Conservation (phyloP, 2,329 filamentous ascomycete genomes). For the Stagonosporopsis chrysanthemi region DNA sequence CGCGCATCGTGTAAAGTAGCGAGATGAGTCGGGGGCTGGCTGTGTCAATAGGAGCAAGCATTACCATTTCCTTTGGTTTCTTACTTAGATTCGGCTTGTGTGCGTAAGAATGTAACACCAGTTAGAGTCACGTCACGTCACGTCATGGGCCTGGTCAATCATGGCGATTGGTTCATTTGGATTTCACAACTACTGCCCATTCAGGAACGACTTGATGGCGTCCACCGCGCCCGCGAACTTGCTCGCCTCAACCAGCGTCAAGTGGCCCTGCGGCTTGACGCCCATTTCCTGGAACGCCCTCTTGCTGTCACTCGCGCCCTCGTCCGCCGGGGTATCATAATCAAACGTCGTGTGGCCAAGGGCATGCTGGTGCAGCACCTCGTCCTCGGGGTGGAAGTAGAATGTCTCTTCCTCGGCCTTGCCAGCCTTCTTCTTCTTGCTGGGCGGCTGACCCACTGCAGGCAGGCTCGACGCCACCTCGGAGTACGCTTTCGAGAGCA, state of each 20-base stretch:
- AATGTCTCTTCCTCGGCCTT: conserved; percentile 65
- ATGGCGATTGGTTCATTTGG: not conserved
- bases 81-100: conserved; percentile 45
- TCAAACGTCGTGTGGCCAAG: conserved; percentile 73
- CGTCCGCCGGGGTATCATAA: conserved; percentile 79
- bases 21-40: conserved; percentile 14
- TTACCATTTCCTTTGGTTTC: conserved; percentile 41
- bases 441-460: conserved; percentile 49
- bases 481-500: conserved; percentile 89
- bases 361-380: conserved; percentile 81
- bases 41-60: conserved; percentile 49
- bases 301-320: conserved; percentile 87
- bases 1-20: conserved; percentile 34
- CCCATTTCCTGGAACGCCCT: conserved; percentile 93
- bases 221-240: conserved; percentile 80
- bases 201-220: conserved; percentile 77
- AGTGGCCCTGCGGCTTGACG: conserved; percentile 80
- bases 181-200: conserved; percentile 26
- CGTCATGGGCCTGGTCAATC: not conserved
- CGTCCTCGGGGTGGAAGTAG: conserved; percentile 97
- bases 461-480: conserved; percentile 86
- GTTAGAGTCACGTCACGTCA: conserved; percentile 32
- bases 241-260: conserved; percentile 83
- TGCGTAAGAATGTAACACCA: conserved; percentile 50
- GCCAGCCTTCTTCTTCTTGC: conserved; percentile 53